phyloP scores from a whole-genome alignment of 208 protist species.

The Leishmania major region DNA sequence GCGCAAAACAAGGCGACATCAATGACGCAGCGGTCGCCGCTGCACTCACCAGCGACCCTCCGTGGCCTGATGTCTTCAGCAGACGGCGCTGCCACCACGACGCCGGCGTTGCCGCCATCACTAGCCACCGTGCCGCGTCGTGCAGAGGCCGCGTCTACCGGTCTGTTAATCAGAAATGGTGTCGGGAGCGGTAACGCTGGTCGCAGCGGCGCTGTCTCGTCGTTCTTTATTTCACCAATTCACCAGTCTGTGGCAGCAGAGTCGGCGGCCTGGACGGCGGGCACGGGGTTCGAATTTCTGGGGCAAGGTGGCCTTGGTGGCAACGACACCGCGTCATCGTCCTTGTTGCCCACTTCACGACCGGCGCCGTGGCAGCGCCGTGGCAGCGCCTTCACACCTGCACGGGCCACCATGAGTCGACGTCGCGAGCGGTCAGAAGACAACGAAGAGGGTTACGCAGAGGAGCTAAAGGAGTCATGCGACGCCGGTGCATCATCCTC shows the following conservation, averaged over 20 bases:
- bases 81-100: neutral
- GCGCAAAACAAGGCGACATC: constrained; percentile 8
- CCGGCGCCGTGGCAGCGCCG: neutral
- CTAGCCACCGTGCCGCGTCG: constrained; percentile 6
- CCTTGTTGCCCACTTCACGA: neutral
- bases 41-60: too few relatives aligned
- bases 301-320: constrained; percentile 52
- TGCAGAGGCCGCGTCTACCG: neutral
- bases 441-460: neutral
- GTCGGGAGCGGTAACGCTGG: neutral
- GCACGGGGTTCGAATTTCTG: constrained; percentile 42
- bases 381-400: neutral
- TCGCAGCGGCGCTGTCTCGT: constrained; percentile 18
- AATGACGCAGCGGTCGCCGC: neutral
- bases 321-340: neutral
- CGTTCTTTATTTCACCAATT: constrained; percentile 80
- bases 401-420: neutral
- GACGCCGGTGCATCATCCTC: neutral
- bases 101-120: neutral
- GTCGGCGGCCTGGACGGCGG: constrained; percentile 40
- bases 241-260: constrained; percentile 73
- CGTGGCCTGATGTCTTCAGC: neutral
- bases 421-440: constrained; percentile 20
- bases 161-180: neutral
- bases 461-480: neutral